Percentiles rank a stretch among this genome's conserved stretches.
Conservation (phyloP, 2,329 filamentous ascomycete genomes). For the Exophiala phaeomuriformis region DNA sequence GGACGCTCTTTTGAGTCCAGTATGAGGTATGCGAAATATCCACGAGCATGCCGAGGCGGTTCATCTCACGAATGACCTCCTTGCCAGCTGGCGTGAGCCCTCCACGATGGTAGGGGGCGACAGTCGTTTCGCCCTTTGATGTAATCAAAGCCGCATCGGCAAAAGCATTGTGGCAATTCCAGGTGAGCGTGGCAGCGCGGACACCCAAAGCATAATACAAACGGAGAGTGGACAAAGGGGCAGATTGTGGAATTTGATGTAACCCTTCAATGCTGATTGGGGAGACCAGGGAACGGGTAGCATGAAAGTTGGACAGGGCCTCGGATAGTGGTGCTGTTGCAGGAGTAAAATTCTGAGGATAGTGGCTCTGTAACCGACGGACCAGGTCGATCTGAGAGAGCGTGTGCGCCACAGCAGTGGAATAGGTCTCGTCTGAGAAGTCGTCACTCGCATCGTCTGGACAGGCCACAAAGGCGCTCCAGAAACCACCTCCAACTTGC, state of each 20-base stretch:
- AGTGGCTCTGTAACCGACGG: conserved; percentile 54
- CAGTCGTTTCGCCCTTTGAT: conserved; percentile 27
- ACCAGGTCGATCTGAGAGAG: conserved; percentile 70
- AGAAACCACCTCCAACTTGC: conserved; percentile 77
- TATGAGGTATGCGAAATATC: conserved; percentile 72
- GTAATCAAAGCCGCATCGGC: conserved; percentile 70
- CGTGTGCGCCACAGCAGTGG: conserved; percentile 56
- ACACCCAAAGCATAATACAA: conserved; percentile 71
- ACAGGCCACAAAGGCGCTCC: conserved; percentile 78
- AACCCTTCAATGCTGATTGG: conserved; percentile 78
- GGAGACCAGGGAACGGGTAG: conserved; percentile 60
- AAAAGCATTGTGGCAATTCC: conserved; percentile 88
- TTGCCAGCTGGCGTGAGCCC: conserved; percentile 68
- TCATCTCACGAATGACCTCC: conserved; percentile 76
- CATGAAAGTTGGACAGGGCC: conserved; percentile 53
- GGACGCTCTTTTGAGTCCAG: conserved; percentile 78
- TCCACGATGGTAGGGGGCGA: conserved; percentile 40
- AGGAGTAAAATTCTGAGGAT: conserved; percentile 55
- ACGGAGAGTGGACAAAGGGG: conserved; percentile 61
- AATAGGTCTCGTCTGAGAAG: conserved; percentile 29
- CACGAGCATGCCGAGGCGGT: conserved; percentile 87
- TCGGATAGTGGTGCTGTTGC: conserved; percentile 52
- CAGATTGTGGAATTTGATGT: conserved; percentile 82
- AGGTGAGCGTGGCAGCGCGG: conserved; percentile 80
- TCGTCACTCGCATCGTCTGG: conserved; percentile 55